These are phyloP conservation scores for Mortierella sp. DNA, from an alignment of 371 early-diverging fungal species.

Conservation along the genomic window DNA sequence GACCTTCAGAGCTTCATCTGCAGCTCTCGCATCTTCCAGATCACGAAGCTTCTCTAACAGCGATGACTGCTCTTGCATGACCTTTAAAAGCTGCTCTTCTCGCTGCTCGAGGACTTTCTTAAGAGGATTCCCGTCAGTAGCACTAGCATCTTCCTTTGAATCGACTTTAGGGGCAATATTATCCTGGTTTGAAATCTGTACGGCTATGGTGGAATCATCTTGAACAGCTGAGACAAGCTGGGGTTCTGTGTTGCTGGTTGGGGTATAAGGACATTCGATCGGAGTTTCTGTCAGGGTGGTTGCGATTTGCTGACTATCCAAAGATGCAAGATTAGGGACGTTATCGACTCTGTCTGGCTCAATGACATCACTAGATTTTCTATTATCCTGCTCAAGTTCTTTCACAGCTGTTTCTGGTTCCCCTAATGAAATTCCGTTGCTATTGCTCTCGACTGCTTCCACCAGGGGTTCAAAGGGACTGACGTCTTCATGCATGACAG, in stretches of 20 bases:
- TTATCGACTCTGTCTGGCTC: background rate
- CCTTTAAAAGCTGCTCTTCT: conserved; percentile 50
- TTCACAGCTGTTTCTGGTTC: background rate
- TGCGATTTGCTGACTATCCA: background rate
- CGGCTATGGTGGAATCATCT: background rate
- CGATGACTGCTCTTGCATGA: conserved; percentile 50
- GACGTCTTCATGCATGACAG: background rate
- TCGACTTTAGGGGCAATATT: background rate
- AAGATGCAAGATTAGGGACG: background rate
- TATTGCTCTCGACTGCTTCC: background rate
- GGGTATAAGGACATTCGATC: conserved; percentile 29
- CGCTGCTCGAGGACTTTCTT: conserved; percentile 43
- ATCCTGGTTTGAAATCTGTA: background rate
- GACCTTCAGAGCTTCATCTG: conserved; percentile 26
- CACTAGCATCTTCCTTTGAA: background rate
- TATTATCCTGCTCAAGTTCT: background rate
- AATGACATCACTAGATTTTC: too few relatives aligned
- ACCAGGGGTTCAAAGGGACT: background rate
- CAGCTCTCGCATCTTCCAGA: conserved; percentile 43
- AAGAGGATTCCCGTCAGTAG: conserved; percentile 19
- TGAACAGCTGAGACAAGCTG: background rate
- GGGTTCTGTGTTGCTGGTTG: background rate
- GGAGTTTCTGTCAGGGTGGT: background rate
- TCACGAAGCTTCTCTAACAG: conserved; percentile 42
- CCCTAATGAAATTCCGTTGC: background rate